Conservation (phyloP, 2,329 filamentous ascomycete species). For the Sclerotinia spermophila region DNA sequence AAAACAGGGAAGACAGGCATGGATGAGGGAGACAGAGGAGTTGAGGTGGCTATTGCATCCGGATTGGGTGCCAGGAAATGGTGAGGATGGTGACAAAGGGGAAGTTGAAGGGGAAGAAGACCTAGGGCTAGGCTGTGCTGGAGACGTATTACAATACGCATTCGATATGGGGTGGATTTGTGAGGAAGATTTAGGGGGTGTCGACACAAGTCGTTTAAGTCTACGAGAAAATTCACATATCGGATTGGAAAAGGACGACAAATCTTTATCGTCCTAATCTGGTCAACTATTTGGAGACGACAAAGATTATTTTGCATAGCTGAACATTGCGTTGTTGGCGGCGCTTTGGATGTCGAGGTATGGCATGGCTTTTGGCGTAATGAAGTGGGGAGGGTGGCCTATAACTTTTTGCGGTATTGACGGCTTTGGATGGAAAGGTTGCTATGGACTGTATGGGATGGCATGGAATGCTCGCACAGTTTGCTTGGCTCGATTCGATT, state of each 20-base stretch:
- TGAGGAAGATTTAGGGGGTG: slow-evolving; percentile 22
- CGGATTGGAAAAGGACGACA: not conserved
- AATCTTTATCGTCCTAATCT: not conserved
- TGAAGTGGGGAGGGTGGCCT: not conserved
- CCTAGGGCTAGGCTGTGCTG: slow-evolving; percentile 19
- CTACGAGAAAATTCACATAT: not conserved
- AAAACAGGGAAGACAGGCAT: not conserved
- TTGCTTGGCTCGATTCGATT: not conserved
- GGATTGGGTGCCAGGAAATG: not conserved
- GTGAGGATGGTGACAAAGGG: not conserved
- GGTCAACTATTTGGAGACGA: not conserved
- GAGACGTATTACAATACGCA: slow-evolving; percentile 26
- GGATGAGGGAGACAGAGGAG: not conserved
- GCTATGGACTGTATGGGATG: not conserved
- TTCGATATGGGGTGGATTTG: slow-evolving; percentile 28
- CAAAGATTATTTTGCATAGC: not conserved
- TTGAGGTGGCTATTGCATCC: slow-evolving; percentile 10
- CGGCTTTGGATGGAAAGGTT: not conserved
- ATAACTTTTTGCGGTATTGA: not conserved
- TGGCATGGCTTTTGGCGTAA: not conserved
- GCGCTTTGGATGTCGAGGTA: not conserved
- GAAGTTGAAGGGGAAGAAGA: not conserved
- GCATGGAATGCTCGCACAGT: not conserved
- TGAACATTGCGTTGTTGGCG: not conserved
- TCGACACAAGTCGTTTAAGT: not conserved